These are phyloP conservation scores for Echinochloa phyllopogon DNA, from an alignment of 176 grass and related monocot genomes.

Conservation along the genomic window DNA sequence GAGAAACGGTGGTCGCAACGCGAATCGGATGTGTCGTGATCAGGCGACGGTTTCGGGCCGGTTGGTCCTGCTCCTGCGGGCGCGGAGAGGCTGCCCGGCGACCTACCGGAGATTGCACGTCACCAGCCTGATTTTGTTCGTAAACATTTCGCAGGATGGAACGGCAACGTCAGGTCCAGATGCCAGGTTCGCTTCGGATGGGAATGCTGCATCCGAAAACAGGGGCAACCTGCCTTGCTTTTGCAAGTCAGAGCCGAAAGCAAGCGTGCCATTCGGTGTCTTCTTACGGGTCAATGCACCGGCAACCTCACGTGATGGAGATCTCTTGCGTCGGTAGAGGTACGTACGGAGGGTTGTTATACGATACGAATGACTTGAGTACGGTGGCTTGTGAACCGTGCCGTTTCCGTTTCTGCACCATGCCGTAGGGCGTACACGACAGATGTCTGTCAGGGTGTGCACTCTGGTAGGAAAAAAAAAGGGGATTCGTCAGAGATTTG, in stretches of 20 bases:
- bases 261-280: not conserved
- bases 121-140: not conserved
- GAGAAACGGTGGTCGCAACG: not conserved
- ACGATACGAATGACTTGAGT: not conserved
- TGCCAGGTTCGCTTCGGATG: not conserved
- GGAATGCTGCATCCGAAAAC: not conserved
- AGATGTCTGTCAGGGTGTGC: not conserved
- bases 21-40: slow-evolving; percentile 3
- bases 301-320: not conserved
- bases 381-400: not conserved
- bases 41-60: not conserved
- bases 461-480: not conserved
- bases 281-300: not conserved
- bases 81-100: not conserved
- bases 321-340: slow-evolving; percentile 9
- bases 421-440: slow-evolving; percentile 19
- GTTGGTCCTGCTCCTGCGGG: not conserved
- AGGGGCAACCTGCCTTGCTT: slow-evolving; percentile 33
- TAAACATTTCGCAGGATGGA: not conserved
- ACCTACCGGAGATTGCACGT: slow-evolving; percentile 20
- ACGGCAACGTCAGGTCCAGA: not conserved
- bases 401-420: not conserved
- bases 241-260: not conserved
- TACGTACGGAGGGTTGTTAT: not conserved
- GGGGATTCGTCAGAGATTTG: not conserved